These are phyloP conservation scores for Aegilops longissima DNA, from an alignment of 176 grass and related monocot genomes.

Conservation along the genomic window DNA sequence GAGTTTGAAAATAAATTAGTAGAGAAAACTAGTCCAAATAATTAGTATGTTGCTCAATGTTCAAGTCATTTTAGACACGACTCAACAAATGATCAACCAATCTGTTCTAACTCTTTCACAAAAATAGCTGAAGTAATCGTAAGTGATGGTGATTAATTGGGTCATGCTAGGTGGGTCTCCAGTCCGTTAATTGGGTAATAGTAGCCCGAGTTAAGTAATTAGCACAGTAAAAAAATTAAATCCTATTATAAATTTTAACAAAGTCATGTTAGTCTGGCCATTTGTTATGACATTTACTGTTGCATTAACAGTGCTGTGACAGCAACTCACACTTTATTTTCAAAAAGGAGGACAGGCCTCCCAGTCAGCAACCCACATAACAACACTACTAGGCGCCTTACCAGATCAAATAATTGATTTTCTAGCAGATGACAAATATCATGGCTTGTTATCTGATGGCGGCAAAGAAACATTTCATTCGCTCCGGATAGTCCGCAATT, in stretches of 20 bases:
- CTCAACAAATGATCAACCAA: not conserved
- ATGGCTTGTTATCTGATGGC: not conserved
- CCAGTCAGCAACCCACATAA: not conserved
- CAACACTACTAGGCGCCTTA: not conserved
- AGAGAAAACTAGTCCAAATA: not conserved
- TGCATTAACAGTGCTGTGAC: not conserved
- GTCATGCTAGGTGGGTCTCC: not conserved
- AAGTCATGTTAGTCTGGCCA: not conserved
- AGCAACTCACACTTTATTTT: not conserved
- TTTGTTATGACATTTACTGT: conserved; percentile 3
- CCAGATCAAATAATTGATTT: not conserved
- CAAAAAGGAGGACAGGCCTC: not conserved
- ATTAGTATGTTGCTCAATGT: not conserved
- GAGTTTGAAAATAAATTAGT: not conserved
- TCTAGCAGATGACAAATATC: not conserved
- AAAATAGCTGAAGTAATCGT: not conserved
- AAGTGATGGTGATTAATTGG: not conserved
- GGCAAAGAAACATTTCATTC: not conserved
- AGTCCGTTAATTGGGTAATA: not conserved
- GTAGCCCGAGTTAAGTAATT: not conserved
- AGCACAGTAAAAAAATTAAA: not conserved
- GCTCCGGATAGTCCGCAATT: not conserved
- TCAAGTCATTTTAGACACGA: not conserved
- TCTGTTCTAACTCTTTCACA: not conserved
- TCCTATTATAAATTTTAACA: not conserved